Evolutionary conservation across 176 grass and related monocot genomes (phyloP).

Genomic region (Ampelocalamus luodianensis): DNA sequence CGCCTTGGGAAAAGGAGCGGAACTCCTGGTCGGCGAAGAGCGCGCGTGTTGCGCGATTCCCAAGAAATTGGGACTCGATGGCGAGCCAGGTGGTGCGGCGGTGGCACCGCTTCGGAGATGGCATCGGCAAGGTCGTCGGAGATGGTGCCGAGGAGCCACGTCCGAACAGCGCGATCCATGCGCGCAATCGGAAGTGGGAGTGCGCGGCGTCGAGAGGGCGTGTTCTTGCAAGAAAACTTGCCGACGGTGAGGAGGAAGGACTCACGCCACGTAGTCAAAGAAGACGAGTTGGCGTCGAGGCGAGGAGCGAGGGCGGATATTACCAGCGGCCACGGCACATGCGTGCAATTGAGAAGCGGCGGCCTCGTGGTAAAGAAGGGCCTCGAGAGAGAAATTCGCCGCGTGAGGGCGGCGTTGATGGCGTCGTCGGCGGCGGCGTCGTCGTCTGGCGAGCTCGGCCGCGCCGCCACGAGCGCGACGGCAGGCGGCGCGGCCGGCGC

Average conservation of each 20-base stretch:
- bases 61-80: background rate
- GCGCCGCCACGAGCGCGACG: too few species aligned
- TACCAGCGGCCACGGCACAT: fast-evolving
- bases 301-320: too few species aligned
- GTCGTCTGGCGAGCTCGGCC: too few species aligned
- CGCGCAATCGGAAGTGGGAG: background rate
- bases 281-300: too few species aligned
- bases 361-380: too few species aligned
- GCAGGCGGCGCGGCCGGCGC: too few species aligned
- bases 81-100: background rate
- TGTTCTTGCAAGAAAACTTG: background rate
- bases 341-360: too few species aligned
- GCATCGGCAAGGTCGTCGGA: background rate
- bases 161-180: background rate
- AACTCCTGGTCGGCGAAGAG: background rate
- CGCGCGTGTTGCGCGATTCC: background rate
- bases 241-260: background rate
- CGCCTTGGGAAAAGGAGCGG: background rate
- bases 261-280: too few species aligned
- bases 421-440: too few species aligned
- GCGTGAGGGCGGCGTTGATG: too few species aligned
- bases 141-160: background rate
- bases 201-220: background rate
- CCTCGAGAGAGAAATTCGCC: too few species aligned
- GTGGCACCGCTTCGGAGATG: background rate